Percentiles rank a stretch among this genome's conserved stretches.
Evolutionary conservation across 805 yeast genomes (phyloP).

Genomic region (Suhomyces prunicola): DNA sequence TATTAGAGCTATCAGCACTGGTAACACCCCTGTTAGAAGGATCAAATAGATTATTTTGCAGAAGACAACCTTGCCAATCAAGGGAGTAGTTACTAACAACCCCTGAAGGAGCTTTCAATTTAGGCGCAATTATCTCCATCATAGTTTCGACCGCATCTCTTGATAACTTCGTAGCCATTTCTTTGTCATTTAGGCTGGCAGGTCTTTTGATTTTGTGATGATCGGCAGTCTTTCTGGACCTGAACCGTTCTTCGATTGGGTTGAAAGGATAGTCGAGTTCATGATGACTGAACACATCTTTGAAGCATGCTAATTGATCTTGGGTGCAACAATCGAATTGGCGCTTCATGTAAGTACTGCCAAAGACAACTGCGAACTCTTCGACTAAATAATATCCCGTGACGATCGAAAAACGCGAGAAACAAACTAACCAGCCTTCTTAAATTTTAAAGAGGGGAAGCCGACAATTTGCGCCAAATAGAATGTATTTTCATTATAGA

Average conservation of each 20-base stretch:
- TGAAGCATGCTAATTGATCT: not conserved
- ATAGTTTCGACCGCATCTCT: not conserved
- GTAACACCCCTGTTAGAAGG: not conserved
- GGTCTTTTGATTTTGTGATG: not conserved
- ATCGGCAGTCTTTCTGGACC: not conserved
- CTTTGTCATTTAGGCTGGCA: not conserved
- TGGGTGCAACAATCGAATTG: not conserved
- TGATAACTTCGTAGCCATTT: not conserved
- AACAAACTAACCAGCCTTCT: not conserved
- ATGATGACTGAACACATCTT: not conserved
- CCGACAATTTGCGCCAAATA: not conserved
- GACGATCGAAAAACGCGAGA: not conserved
- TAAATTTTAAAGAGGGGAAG: not conserved
- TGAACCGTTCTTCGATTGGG: not conserved
- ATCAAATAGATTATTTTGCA: not conserved
- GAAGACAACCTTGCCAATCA: not conserved
- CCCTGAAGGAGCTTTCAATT: not conserved
- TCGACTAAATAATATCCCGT: not conserved
- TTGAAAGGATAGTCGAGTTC: not conserved
- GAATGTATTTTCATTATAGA: not conserved
- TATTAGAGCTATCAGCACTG: not conserved
- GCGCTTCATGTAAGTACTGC: not conserved
- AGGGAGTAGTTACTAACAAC: not conserved
- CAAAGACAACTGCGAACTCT: not conserved
- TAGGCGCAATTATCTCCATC: not conserved